Evolutionary conservation across 208 protist species (phyloP), one percentile per base, ranked within the genome.

Genomic region (Crithidia acanthocephali): DNA sequence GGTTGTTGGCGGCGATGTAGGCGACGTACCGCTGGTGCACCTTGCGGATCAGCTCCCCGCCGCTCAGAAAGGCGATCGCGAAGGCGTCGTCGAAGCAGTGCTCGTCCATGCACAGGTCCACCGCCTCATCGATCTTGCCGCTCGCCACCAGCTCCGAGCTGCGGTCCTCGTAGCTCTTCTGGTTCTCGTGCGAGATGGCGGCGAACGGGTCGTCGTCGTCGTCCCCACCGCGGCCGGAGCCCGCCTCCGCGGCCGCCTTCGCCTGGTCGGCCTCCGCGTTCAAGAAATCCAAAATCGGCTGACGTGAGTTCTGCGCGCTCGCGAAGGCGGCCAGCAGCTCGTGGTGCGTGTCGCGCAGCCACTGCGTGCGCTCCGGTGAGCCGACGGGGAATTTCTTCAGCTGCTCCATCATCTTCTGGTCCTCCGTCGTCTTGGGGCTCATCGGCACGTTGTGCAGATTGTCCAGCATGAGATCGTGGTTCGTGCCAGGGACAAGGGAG

Each of bases 31-130:
- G 75, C 50, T 87, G 77, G 37, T 91, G 87, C 58, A 92, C 87
- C 51, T 77, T 68, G 55, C 76, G 71, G 11, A 94, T 65, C 27
- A 92, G 60, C 40, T 84, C 84, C 5, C 83, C 85, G 20, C 86
- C 86, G 59, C 81, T 78, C 15, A 95, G 78, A 42, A 87, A 84
- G 35, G 91, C 87, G 40, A 95, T 61, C 2, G 86, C 79, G 62
- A 91, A 95, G 50, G 91, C 91, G 73, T 95, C 91, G 33, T 79
- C 86, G 79, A 86, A 95, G 60, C 63, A 76, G 48, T 70, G 42
- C 52, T 81, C 73, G 28, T 83, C 74, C 37, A 95, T 74, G 77
- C 91, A 95, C 25, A 90, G 69, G 56, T 92, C 80, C 57, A 93
- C 86, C 51, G 88, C 87, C 72, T 87, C 85, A 63, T 83, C 75